Conservation (phyloP, 495 filamentous ascomycete species). For the Daldinia vernicosa region DNA sequence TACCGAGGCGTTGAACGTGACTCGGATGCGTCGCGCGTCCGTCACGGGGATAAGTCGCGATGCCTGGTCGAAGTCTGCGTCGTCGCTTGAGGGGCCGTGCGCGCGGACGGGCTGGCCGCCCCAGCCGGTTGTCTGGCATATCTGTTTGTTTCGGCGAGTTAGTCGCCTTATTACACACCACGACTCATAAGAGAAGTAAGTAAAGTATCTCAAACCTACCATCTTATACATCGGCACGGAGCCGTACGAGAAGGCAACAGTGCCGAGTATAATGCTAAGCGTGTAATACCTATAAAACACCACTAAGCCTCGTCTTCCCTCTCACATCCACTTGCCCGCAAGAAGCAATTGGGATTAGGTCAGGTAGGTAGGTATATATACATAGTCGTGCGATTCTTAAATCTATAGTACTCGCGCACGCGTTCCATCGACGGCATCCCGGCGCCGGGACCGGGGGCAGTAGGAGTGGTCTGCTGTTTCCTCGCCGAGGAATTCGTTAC, state of each 20-base stretch:
- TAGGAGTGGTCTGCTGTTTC: conserved; percentile 26
- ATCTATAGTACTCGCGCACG: conserved; percentile 62
- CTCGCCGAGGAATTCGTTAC: conserved; percentile 36
- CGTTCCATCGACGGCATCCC: conserved; percentile 61
- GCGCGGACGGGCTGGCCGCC: conserved; percentile 91
- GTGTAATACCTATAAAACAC: conserved; percentile 73
- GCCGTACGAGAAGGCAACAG: conserved; percentile 91
- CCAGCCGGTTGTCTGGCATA: conserved; percentile 97
- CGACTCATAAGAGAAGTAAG: background rate
- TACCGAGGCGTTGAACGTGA: conserved; percentile 94
- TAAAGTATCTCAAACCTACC: conserved; percentile 57
- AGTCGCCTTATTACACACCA: too few relatives aligned
- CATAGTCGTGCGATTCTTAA: conserved; percentile 67
- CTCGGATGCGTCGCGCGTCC: conserved; percentile 82
- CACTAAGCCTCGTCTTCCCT: conserved; percentile 24
- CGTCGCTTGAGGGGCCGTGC: conserved; percentile 61
- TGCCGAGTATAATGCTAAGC: conserved; percentile 85
- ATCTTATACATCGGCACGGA: conserved; percentile 98
- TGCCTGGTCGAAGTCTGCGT: conserved; percentile 70
- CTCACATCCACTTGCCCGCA: background rate
- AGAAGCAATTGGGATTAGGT: background rate
- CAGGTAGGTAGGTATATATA: conserved; percentile 44
- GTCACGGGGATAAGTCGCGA: conserved; percentile 81
- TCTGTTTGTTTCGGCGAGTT: conserved; percentile 63
- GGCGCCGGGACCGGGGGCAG: background rate